phyloP scores from a whole-genome alignment of 805 yeast genomes.

The Ogataea zsoltii region DNA sequence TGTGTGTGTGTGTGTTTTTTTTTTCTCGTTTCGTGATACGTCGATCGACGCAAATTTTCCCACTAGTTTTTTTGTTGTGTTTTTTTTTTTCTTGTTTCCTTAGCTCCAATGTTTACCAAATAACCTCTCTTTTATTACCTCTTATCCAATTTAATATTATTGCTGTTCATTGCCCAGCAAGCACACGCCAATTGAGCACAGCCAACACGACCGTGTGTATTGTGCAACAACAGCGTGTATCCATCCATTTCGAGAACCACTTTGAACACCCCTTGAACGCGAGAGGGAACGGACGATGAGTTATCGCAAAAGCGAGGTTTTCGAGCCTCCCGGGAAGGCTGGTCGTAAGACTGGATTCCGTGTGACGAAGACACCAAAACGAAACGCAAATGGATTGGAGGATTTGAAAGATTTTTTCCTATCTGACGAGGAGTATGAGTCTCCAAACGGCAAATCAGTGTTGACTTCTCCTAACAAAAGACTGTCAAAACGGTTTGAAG shows the following conservation, averaged over 20 bases:
- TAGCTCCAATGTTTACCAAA: constrained; percentile 1
- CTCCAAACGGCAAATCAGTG: constrained; percentile 18
- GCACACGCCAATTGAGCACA: no score
- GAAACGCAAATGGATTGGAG: constrained; percentile 66
- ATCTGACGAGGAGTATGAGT: constrained; percentile 46
- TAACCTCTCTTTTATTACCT: no score
- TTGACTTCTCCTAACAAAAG: constrained; percentile 19
- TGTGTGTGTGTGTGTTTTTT: no score
- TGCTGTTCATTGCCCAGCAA: no score
- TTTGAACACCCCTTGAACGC: not conserved
- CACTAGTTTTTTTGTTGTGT: not conserved
- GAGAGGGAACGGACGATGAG: constrained; percentile 18
- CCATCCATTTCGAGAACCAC: no score
- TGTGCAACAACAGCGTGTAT: no score
- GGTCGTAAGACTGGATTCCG: constrained; percentile 67
- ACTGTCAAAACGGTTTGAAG: constrained; percentile 17
- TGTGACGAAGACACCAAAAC: constrained; percentile 37
- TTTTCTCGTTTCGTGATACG: no score
- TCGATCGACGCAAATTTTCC: no score
- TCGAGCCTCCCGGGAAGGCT: constrained; percentile 50
- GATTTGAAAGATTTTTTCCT: constrained; percentile 66
- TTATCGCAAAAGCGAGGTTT: constrained; percentile 37
- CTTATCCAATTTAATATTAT: no score
- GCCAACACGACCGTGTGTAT: no score
- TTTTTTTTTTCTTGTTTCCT: constrained; percentile 1